Conservation (phyloP, 1,284 basidiomycete species). For the Sutorius eximius region DNA sequence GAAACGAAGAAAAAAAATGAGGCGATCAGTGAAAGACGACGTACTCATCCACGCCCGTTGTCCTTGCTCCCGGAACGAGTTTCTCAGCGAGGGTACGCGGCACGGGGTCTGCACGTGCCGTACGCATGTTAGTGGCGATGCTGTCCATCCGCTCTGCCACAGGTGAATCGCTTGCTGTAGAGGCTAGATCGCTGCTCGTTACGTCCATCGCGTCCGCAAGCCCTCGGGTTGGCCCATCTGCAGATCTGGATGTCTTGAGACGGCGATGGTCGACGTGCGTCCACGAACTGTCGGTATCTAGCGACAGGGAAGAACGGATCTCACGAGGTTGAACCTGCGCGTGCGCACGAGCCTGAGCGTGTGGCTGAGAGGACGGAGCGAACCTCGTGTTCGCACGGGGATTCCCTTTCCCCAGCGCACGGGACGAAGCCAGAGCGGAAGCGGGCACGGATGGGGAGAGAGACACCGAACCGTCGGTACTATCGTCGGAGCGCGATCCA, state of each 20-base stretch:
- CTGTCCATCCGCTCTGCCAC: constrained; percentile 47
- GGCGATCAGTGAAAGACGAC: background rate
- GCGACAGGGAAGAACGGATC: constrained; percentile 19
- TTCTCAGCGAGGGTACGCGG: constrained; percentile 56
- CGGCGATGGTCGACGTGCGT: constrained; percentile 45
- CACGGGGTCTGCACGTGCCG: constrained; percentile 26
- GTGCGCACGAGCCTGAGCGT: background rate
- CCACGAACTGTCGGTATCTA: constrained; percentile 48
- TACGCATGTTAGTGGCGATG: constrained; percentile 28
- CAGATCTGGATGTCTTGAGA: constrained; percentile 10
- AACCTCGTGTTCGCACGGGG: constrained; percentile 2
- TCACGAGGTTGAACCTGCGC: constrained; percentile 6
- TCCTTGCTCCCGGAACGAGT: constrained; percentile 55
- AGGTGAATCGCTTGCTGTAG: constrained; percentile 54
- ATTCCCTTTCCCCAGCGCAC: background rate
- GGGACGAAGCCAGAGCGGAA: constrained; percentile 2
- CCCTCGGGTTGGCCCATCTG: constrained; percentile 15
- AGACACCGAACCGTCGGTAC: constrained; percentile 17
- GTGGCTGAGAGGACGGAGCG: constrained; percentile 2
- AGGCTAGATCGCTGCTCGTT: constrained; percentile 53
- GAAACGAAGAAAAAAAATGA: background rate
- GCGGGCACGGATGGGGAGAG: constrained; percentile 1
- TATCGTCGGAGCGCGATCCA: constrained; percentile 12
- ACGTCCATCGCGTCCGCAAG: constrained; percentile 33
- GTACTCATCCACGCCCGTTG: constrained; percentile 65